A percentile compares a stretch with the other conserved stretches of the same genome.
Conservation (phyloP, 352 stramenopile species). For the Phytophthora ramorum region DNA sequence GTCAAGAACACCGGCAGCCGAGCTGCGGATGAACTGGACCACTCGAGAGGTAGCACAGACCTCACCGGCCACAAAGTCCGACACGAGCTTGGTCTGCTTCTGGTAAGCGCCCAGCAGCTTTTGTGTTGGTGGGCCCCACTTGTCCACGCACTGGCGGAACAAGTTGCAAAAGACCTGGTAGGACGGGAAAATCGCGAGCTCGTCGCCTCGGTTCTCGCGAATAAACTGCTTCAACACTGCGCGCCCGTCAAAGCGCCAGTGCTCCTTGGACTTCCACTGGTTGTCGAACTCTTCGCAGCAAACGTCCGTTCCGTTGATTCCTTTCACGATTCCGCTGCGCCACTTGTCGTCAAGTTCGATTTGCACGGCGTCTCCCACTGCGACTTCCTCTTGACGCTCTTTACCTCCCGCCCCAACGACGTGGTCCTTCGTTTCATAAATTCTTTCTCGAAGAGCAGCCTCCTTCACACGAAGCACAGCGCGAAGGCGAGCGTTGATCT, state of each 20-base stretch:
- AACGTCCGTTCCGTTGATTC: constrained; percentile 8
- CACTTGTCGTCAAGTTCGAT: constrained; percentile 21
- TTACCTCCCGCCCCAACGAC: neutral
- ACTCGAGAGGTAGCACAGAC: constrained; percentile 25
- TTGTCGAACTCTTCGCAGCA: constrained; percentile 3
- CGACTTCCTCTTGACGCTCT: constrained; percentile 22
- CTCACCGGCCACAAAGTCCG: constrained; percentile 26
- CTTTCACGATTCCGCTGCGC: constrained; percentile 11
- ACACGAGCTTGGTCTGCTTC: constrained; percentile 35
- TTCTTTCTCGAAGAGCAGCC: constrained; percentile 18
- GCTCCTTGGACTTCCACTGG: neutral
- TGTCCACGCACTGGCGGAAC: constrained; percentile 45
- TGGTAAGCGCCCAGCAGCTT: constrained; percentile 37
- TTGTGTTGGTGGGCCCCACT: constrained; percentile 40
- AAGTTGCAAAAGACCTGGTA: constrained; percentile 56
- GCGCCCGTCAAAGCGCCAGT: constrained; percentile 15
- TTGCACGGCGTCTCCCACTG: constrained; percentile 24
- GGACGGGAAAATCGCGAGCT: constrained; percentile 48
- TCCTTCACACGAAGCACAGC: constrained; percentile 44
- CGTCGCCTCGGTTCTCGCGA: constrained; percentile 41
- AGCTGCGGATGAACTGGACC: constrained; percentile 30
- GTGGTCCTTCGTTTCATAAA: constrained; percentile 25
- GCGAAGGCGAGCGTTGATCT: constrained; percentile 27
- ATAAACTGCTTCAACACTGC: constrained; percentile 38
- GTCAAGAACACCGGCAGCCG: constrained; percentile 16